phyloP scores from a whole-genome alignment of 1,139 yeast genomes.

The Scheffersomyces segobiensis region DNA sequence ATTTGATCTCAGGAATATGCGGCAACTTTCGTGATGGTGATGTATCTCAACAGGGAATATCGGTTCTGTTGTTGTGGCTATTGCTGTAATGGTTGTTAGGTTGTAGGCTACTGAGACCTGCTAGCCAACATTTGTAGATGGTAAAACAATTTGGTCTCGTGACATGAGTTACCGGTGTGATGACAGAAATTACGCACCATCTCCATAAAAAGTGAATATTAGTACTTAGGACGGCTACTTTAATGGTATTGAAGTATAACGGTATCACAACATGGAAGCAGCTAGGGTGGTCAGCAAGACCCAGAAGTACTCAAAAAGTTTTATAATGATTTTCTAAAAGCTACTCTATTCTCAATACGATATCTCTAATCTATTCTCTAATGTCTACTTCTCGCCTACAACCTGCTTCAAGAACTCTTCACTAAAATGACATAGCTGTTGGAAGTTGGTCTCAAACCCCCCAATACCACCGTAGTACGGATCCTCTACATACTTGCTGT shows the following conservation, averaged over 20 bases:
- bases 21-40: neutral
- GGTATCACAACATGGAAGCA: neutral
- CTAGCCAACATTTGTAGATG: neutral
- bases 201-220: neutral
- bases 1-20: neutral
- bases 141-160: neutral
- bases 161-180: neutral
- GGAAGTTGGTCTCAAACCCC: conserved; percentile 79
- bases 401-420: conserved; percentile 61
- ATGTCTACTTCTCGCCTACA: conserved; percentile 19
- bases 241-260: neutral
- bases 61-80: neutral
- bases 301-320: neutral
- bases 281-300: neutral
- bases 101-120: neutral
- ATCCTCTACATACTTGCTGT: conserved; percentile 68
- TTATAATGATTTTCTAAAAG: neutral
- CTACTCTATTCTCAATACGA: neutral
- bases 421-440: conserved; percentile 73
- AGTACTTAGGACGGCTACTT: neutral
- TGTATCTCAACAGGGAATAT: neutral
- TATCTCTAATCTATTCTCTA: neutral
- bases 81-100: neutral
- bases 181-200: neutral
- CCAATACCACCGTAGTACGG: conserved; percentile 88